Conservation (phyloP, 164 flowering plant genomes). For the Vitis amurensis region DNA sequence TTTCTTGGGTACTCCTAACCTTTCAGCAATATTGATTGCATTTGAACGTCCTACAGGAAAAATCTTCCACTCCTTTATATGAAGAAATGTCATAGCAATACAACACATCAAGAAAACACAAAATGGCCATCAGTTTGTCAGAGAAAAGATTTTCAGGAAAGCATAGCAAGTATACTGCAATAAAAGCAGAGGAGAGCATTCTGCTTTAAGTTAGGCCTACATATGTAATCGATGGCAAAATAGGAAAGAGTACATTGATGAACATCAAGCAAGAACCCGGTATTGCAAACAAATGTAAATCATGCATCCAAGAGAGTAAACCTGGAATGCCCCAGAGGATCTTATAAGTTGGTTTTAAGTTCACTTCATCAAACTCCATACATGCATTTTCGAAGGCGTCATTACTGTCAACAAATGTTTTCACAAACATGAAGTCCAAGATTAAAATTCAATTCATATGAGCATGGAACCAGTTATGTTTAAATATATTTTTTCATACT, state of each 20-base stretch:
- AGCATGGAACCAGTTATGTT: too few species aligned
- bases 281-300: not conserved
- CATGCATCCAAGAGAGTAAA: slow-evolving; percentile 20
- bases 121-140: too few species aligned
- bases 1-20: slow-evolving; percentile 66
- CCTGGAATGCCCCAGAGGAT: slow-evolving; percentile 98
- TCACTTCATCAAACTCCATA: slow-evolving; percentile 93
- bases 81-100: not conserved
- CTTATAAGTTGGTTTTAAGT: slow-evolving; percentile 87
- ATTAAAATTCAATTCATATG: too few species aligned
- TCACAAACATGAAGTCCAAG: slow-evolving; percentile 9
- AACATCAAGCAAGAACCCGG: too few species aligned
- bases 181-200: not conserved
- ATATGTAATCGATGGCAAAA: too few species aligned
- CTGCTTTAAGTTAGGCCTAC: too few species aligned
- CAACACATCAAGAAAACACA: not conserved
- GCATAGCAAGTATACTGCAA: too few species aligned
- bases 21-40: slow-evolving; percentile 88
- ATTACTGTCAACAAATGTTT: slow-evolving; percentile 46
- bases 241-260: too few species aligned
- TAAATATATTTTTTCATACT: too few species aligned
- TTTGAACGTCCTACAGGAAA: slow-evolving; percentile 77
- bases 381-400: slow-evolving; percentile 88
- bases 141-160: too few species aligned
- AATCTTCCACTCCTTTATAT: slow-evolving; percentile 8